Evolutionary conservation across 495 filamentous ascomycete species (phyloP).

Genomic region (Daldinia childiae): DNA sequence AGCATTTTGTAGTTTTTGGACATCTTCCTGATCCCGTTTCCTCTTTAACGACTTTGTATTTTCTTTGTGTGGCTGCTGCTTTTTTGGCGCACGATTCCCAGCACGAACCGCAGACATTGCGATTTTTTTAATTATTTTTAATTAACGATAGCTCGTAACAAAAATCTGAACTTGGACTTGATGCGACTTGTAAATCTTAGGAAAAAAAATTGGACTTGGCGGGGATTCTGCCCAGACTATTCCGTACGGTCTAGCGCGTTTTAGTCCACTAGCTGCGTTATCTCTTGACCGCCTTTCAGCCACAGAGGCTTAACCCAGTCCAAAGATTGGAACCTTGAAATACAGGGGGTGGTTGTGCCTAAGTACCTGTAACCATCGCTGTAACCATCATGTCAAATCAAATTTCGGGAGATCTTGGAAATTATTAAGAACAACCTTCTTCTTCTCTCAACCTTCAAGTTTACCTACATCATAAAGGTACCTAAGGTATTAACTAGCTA

Average conservation of each 20-base stretch:
- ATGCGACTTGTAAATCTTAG: constrained; percentile 16
- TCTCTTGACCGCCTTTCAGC: constrained; percentile 33
- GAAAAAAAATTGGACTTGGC: constrained; percentile 35
- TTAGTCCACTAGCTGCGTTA: not conserved
- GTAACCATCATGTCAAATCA: too few relatives aligned
- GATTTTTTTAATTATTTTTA: too few relatives aligned
- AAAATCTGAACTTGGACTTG: constrained; percentile 5
- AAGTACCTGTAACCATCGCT: too few relatives aligned
- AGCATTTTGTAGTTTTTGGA: constrained; percentile 62
- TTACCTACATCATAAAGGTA: too few relatives aligned
- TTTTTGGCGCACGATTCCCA: constrained; percentile 24
- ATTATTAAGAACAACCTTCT: too few relatives aligned
- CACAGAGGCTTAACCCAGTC: not conserved
- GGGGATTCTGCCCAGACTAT: constrained; percentile 40
- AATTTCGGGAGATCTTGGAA: too few relatives aligned
- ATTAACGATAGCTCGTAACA: not conserved
- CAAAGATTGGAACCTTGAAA: too few relatives aligned
- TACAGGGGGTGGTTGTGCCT: too few relatives aligned
- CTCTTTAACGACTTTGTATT: constrained; percentile 55
- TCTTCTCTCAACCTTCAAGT: too few relatives aligned
- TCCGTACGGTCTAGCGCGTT: not conserved
- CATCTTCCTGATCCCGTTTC: constrained; percentile 63
- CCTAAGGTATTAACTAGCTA: too few relatives aligned
- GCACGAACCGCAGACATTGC: constrained; percentile 29
- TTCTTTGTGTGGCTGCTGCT: constrained; percentile 44